phyloP scores from a whole-genome alignment of 306 rosid species.

The Carpinus viminea region DNA sequence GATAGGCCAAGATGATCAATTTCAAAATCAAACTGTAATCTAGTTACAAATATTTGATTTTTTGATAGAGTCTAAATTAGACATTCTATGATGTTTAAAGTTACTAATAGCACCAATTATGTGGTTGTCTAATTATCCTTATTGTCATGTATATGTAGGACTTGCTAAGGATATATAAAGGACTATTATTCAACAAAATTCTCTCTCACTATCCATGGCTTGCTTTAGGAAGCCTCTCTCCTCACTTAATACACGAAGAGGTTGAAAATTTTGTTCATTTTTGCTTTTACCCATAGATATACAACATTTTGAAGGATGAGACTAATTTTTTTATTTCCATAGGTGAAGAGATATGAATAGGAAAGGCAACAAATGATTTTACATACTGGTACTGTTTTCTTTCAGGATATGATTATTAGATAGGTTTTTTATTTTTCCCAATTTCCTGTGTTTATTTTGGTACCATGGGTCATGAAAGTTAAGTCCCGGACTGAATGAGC shows the following conservation, averaged over 20 bases:
- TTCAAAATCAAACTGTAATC: conserved; percentile 1
- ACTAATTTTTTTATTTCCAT: conserved; percentile 23
- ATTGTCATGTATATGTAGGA: conserved; percentile 48
- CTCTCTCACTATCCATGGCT: conserved; percentile 99
- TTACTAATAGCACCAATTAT: neutral
- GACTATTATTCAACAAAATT: conserved; percentile 86
- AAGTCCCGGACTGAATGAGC: too few relatives aligned
- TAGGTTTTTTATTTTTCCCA: neutral
- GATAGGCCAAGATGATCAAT: neutral
- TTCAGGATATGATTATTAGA: conserved; percentile 11
- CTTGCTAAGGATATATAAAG: conserved; percentile 72
- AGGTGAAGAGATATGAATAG: conserved; percentile 90
- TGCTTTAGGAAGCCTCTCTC: conserved; percentile 91
- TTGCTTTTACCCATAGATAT: conserved; percentile 18
- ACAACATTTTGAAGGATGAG: neutral
- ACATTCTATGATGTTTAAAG: neutral
- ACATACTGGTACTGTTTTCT: conserved; percentile 75
- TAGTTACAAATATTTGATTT: neutral
- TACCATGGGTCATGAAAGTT: too few relatives aligned
- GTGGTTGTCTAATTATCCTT: conserved; percentile 21
- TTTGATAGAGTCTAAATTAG: neutral
- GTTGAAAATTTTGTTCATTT: conserved; percentile 38
- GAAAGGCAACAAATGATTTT: conserved; percentile 82
- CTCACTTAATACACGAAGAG: conserved; percentile 84
- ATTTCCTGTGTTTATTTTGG: neutral